Conservation (phyloP, 140 eudicot genomes). For the Senecio squalidus region DNA sequence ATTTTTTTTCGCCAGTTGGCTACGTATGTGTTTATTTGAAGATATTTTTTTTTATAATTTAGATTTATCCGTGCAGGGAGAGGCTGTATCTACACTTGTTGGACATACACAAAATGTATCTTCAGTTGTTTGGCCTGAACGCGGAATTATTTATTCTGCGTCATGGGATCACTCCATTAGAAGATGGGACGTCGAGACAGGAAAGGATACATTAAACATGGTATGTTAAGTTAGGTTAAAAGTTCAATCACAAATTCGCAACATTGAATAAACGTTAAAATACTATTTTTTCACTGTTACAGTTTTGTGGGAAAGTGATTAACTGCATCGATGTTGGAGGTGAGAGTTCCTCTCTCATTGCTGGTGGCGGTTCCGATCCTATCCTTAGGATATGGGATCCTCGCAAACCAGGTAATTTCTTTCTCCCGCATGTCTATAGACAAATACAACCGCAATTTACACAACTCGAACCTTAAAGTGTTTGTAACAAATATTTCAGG, state of each 20-base stretch:
- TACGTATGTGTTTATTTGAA: no score
- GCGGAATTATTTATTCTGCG: conserved; percentile 76
- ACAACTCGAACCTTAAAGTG: not conserved
- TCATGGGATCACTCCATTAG: conserved; percentile 97
- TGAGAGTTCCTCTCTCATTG: conserved; percentile 81
- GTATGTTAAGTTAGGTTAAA: conserved; percentile 29
- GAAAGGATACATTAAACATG: conserved; percentile 66
- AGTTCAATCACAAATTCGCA: not conserved
- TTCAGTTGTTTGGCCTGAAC: conserved; percentile 84
- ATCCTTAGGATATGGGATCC: conserved; percentile 96
- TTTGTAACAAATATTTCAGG: conserved; percentile 36
- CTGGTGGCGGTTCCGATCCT: conserved; percentile 90
- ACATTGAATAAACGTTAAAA: no score
- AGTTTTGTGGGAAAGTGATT: conserved; percentile 85
- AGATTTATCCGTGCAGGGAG: conserved; percentile 51
- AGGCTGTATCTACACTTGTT: conserved; percentile 81
- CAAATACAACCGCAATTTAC: not conserved
- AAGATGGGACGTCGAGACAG: conserved; percentile 93
- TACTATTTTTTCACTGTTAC: conserved; percentile 1
- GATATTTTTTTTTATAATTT: no score
- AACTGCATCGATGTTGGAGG: conserved; percentile 93
- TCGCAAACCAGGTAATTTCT: conserved; percentile 79
- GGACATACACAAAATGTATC: conserved; percentile 94
- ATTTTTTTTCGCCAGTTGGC: conserved; percentile 1
- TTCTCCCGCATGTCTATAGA: not conserved